Evolutionary conservation across 805 yeast genomes (phyloP), one percentile per base, ranked within the genome.

Genomic region (Priceomyces castillae): DNA sequence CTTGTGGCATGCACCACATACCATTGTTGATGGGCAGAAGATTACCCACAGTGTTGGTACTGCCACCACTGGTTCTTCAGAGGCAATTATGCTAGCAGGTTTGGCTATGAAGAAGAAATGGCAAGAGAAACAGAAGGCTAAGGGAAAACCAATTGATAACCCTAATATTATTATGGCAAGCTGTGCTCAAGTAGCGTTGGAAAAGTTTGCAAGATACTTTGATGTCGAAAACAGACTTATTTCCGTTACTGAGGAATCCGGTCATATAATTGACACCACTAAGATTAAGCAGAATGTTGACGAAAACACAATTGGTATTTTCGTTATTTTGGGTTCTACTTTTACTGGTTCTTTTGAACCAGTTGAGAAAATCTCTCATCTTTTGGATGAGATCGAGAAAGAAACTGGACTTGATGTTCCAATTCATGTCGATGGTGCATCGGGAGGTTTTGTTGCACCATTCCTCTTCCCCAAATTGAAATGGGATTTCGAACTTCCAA

Each of bases 141-240:
- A 70, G 23, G 90, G 90, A 4, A 78, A 80, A 50, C 75, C 82
- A 39, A 65, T 61, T 39, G 76, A 65, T 19, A 77, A 77, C 43
- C 97, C 97, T 44, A 90, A 90, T 64, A 87, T 90, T 57, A 67
- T 90, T 49, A 89, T 90, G 96, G 95, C 96, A 7, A 73, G 92
- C 26, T 87, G 92, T 64, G 94, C 92, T 42, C 97, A 90, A 67
- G 97, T 90, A 37, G 96, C 96, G 0, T 72, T 90, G 56, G 97
- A 90, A 67, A 90, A 90, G 69, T 90, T 90, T 67, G 96, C 97
- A 12, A 74, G 96, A 40, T 90, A 90, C 67, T 90, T 90, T 65
- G 97, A 90, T 55, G 97, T 90, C 37, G 96, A 90, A 59, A 78
- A 86, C 48, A 75, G 96, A 53, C 63, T 87, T 50, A 75, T 90